These are phyloP conservation scores for Colletotrichum viniferum DNA, from an alignment of 2,329 filamentous ascomycete genomes.

Conservation along the genomic window DNA sequence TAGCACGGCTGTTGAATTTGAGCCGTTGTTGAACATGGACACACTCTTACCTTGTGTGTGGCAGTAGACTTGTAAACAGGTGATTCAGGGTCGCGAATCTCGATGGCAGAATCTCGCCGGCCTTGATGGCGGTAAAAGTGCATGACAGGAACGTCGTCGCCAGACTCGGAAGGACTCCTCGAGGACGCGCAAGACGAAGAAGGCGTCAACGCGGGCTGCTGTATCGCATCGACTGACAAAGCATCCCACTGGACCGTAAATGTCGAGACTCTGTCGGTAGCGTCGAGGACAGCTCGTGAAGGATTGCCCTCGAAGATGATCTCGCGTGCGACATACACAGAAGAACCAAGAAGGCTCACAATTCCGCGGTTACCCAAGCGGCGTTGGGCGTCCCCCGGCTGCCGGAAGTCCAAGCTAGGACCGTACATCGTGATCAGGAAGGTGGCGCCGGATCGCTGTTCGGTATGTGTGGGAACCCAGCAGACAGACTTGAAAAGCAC, in stretches of 20 bases:
- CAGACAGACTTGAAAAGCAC: constrained; percentile 12
- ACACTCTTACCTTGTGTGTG: not conserved
- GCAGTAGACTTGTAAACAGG: constrained; percentile 14
- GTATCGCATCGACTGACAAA: not conserved
- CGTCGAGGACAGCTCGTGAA: not conserved
- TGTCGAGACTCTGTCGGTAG: constrained; percentile 1
- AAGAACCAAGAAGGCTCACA: constrained; percentile 10
- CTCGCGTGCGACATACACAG: constrained; percentile 10
- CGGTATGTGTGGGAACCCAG: constrained; percentile 22
- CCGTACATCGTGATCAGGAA: constrained; percentile 19
- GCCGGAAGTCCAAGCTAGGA: constrained; percentile 7
- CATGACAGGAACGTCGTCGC: constrained; percentile 1
- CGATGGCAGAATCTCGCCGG: constrained; percentile 15
- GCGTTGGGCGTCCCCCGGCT: not conserved
- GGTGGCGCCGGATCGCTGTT: constrained; percentile 16
- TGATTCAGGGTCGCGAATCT: constrained; percentile 15
- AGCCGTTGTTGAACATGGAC: not conserved
- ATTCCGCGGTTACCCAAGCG: constrained; percentile 15
- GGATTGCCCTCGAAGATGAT: constrained; percentile 10
- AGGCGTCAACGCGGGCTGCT: constrained; percentile 13
- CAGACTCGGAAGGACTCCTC: constrained; percentile 14
- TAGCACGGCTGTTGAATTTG: not conserved
- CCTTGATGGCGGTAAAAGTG: constrained; percentile 16
- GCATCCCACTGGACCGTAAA: constrained; percentile 17
- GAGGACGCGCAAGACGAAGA: constrained; percentile 16